Conservation (phyloP, 2,329 filamentous ascomycete genomes). For the Sphaerulina musiva region DNA sequence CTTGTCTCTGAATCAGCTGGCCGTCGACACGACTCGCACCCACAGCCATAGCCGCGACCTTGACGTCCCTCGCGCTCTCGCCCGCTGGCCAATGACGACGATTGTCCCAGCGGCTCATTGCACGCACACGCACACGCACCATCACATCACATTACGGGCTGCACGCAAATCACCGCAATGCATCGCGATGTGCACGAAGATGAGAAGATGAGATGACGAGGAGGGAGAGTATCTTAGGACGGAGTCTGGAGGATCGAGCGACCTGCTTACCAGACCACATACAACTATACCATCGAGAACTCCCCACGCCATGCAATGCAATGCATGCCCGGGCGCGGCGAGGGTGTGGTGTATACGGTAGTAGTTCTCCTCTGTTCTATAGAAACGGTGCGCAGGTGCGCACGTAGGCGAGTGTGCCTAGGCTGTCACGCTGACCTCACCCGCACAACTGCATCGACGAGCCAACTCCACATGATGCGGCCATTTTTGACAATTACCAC, state of each 20-base stretch:
- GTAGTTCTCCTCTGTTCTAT: too few species aligned
- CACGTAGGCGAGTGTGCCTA: not conserved
- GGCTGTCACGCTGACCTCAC: conserved; percentile 3
- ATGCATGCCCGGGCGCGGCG: not conserved
- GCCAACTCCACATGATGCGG: conserved; percentile 19
- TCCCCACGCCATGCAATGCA: not conserved
- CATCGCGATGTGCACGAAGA: not conserved
- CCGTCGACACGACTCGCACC: conserved; percentile 7
- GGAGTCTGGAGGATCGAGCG: too few species aligned
- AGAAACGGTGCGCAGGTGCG: not conserved
- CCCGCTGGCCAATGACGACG: conserved; percentile 7
- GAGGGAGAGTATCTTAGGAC: too few species aligned
- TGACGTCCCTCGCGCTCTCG: conserved; percentile 6
- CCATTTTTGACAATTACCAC: not conserved
- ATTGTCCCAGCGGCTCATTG: not conserved
- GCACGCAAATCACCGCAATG: not conserved
- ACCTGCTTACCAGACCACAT: too few species aligned
- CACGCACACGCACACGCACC: not conserved
- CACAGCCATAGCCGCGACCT: conserved; percentile 6
- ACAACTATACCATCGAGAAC: too few species aligned
- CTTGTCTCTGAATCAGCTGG: conserved; percentile 1
- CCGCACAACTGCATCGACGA: conserved; percentile 4
- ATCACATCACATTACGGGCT: not conserved
- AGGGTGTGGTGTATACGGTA: not conserved
- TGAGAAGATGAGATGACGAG: not conserved